A percentile compares a stretch with the other conserved stretches of the same genome.
Conservation (phyloP, 208 protist species). For the Vickermania ingenoplastis region DNA sequence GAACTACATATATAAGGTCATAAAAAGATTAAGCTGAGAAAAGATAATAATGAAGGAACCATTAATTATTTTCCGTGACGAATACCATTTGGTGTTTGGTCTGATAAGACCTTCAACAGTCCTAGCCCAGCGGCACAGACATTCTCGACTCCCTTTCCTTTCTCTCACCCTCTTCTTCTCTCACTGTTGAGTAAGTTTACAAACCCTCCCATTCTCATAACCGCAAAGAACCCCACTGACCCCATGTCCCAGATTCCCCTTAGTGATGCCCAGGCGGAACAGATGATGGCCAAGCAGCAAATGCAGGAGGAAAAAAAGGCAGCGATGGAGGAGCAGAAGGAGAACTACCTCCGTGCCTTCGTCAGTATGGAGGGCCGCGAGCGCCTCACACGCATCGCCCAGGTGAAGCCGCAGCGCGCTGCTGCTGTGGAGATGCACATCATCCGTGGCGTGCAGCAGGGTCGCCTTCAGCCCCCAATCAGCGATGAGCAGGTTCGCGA, state of each 20-base stretch:
- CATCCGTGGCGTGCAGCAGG: slow-evolving; percentile 78
- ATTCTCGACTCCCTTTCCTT: neutral
- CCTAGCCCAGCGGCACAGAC: no score
- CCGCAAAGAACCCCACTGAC: neutral
- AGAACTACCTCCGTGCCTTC: slow-evolving; percentile 77
- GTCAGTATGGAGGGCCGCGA: slow-evolving; percentile 80
- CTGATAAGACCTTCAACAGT: no score
- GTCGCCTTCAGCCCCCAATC: slow-evolving; percentile 82
- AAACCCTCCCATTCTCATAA: neutral
- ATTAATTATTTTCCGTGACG: neutral
- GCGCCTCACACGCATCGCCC: slow-evolving; percentile 80
- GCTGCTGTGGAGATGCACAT: slow-evolving; percentile 82
- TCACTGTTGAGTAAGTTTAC: neutral
- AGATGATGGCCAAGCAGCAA: slow-evolving; percentile 85
- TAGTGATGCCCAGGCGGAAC: slow-evolving; percentile 81
- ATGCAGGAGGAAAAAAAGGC: slow-evolving; percentile 68
- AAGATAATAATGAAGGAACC: neutral
- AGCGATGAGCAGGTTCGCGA: slow-evolving; percentile 76
- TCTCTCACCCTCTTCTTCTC: neutral
- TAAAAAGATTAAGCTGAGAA: no score
- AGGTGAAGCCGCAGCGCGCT: slow-evolving; percentile 81
- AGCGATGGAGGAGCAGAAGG: slow-evolving; percentile 79
- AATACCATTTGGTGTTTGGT: no score
- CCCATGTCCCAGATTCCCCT: slow-evolving; percentile 54
- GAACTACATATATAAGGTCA: no score